These are phyloP conservation scores for Tremellales sp. DNA, from an alignment of 1,284 basidiomycete genomes.

Conservation along the genomic window DNA sequence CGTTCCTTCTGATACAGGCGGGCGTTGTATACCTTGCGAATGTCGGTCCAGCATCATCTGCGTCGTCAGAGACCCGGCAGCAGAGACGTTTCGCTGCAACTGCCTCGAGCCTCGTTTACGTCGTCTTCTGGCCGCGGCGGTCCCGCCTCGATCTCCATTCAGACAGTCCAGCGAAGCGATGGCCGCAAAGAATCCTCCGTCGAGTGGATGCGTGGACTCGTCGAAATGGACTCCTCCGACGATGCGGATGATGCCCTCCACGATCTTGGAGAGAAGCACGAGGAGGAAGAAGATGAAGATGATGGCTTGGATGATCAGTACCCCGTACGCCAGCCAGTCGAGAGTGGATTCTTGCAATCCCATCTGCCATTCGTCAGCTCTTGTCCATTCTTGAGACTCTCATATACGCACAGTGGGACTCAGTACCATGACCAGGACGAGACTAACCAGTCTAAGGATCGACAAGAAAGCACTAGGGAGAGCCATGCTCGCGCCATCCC, in stretches of 20 bases:
- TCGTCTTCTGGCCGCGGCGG: constrained; percentile 55
- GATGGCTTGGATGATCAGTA: constrained; percentile 79
- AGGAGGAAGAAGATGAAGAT: constrained; percentile 74
- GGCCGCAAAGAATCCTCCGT: constrained; percentile 80
- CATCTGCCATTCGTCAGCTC: constrained; percentile 55
- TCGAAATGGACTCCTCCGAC: constrained; percentile 77
- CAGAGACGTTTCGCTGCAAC: constrained; percentile 42
- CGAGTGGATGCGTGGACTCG: constrained; percentile 69
- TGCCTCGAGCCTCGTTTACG: constrained; percentile 40
- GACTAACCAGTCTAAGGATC: constrained; percentile 80
- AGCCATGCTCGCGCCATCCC: constrained; percentile 92
- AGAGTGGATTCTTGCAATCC: constrained; percentile 68
- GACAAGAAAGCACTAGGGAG: constrained; percentile 86
- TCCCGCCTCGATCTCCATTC: constrained; percentile 68
- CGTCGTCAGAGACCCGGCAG: constrained; percentile 41
- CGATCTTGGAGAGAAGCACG: constrained; percentile 77
- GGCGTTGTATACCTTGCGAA: constrained; percentile 36
- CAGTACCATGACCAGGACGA: constrained; percentile 82
- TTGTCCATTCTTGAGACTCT: too few relatives aligned
- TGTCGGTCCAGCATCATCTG: constrained; percentile 50
- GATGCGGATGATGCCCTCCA: constrained; percentile 78
- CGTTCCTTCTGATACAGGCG: constrained; percentile 16
- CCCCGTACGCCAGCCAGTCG: constrained; percentile 90
- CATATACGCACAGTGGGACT: constrained; percentile 68
- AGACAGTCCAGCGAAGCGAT: constrained; percentile 52